These are phyloP conservation scores for Saposhnikovia divaricata DNA, from an alignment of 129 eudicot species.

Conservation along the genomic window DNA sequence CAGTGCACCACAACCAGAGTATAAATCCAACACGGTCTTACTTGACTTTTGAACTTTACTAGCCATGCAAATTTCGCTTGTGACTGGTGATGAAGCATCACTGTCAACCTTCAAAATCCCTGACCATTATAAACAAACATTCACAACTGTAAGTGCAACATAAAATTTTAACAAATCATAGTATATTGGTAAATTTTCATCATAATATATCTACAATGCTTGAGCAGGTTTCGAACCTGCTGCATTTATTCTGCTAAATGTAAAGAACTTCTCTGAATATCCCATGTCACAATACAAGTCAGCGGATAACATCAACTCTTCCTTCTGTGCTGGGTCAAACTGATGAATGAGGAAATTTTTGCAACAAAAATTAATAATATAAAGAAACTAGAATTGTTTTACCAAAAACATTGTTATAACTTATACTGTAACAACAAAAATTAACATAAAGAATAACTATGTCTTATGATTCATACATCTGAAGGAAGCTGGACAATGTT, in stretches of 20 bases:
- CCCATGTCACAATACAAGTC: constrained; percentile 47
- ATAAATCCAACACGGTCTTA: constrained; percentile 35
- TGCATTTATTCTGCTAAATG: constrained; percentile 32
- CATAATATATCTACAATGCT: not conserved
- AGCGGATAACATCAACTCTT: constrained; percentile 15
- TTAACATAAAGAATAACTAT: not conserved
- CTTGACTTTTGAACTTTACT: constrained; percentile 13
- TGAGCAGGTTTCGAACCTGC: constrained; percentile 27
- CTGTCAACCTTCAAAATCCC: constrained; percentile 13
- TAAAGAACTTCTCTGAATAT: constrained; percentile 37
- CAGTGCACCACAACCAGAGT: constrained; percentile 63
- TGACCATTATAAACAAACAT: not conserved
- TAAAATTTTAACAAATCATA: not conserved
- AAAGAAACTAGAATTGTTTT: not conserved
- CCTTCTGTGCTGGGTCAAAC: constrained; percentile 30
- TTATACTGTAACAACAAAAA: not conserved
- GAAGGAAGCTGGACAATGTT: constrained; percentile 29
- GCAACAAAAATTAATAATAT: not conserved
- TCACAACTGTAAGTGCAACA: not conserved
- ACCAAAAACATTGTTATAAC: not conserved
- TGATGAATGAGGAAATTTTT: not conserved
- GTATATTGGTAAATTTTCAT: not conserved
- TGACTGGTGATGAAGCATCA: constrained; percentile 21
- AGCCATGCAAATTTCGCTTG: constrained; percentile 19
- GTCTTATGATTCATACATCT: constrained; percentile 20